Conservation (phyloP, 768 basidiomycete species). For the Leccinum ochraceum region DNA sequence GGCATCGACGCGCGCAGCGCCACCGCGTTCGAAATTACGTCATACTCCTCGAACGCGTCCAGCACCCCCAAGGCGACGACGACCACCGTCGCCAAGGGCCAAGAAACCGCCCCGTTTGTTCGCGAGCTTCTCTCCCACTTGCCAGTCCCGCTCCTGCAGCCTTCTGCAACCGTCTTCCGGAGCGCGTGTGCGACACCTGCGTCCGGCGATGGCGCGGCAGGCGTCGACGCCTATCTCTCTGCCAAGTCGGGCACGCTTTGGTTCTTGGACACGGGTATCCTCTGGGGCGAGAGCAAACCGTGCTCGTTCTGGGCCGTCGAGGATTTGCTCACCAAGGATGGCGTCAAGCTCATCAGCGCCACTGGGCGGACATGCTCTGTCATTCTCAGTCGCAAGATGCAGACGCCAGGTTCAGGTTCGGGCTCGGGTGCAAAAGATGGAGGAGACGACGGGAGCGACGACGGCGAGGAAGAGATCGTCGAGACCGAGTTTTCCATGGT, state of each 20-base stretch:
- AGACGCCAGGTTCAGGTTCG: slow-evolving; percentile 1
- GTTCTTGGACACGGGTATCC: slow-evolving; percentile 67
- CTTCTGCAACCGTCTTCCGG: slow-evolving; percentile 53
- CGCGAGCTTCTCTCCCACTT: slow-evolving; percentile 55
- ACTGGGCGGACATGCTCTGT: slow-evolving; percentile 71
- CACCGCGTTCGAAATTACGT: slow-evolving; percentile 45
- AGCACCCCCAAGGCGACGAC: slow-evolving; percentile 27
- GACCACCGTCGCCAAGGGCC: slow-evolving; percentile 48
- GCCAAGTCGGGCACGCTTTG: slow-evolving; percentile 72
- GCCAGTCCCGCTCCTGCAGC: slow-evolving; percentile 44
- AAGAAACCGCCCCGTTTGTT: slow-evolving; percentile 49
- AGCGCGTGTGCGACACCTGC: slow-evolving; percentile 46
- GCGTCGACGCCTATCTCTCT: slow-evolving; percentile 68
- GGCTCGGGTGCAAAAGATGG: neutral
- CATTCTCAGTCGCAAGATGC: slow-evolving; percentile 44
- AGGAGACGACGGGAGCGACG: slow-evolving; percentile 24
- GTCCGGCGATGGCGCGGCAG: slow-evolving; percentile 49
- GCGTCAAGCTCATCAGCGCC: slow-evolving; percentile 56
- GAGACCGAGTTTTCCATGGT: slow-evolving; percentile 74
- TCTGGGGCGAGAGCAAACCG: slow-evolving; percentile 76
- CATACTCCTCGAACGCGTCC: slow-evolving; percentile 27
- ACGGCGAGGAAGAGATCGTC: slow-evolving; percentile 41
- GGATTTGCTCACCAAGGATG: slow-evolving; percentile 56
- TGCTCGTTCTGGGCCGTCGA: slow-evolving; percentile 74
- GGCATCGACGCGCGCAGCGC: slow-evolving; percentile 63